Base-by-base conservation (phyloP, 1,284 basidiomycete genomes). In the Neonothopanus nambi region DNA sequence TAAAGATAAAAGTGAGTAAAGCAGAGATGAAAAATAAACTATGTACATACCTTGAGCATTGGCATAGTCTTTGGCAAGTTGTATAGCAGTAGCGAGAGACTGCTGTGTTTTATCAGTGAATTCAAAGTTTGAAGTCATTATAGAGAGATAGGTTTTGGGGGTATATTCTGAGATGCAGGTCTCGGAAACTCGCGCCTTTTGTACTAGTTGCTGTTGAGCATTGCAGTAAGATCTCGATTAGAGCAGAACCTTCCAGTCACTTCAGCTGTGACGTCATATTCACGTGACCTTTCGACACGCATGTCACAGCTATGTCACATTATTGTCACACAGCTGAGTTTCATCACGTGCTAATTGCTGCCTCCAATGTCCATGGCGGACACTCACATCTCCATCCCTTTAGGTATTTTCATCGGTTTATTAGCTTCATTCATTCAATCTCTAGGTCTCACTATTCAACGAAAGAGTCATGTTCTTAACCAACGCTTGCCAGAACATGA, bases 391-490 rank as follows among this genome's bases (percentile, higher is more conserved):
- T 76, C 75, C 45, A 78, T 78, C 61, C 69, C 74, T 50, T 64
- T 76, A 40, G 76, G 75, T 37, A 79, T 80, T 41, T 57, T 71
- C 55, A 71, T 96, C 56, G 95, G 95, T 28, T 81, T 98, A 26
- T 66, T 94, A 13, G 91, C 93, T 21, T 94, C 91, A 24, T 95
- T 93, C 67, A 78, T 98, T 21, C 95, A 98, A 71, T 93, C 90
- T 23, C 78, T 97, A 2, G 93, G 95, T 15, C 80, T 98, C 36
- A 97, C 95, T 24, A 88, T 98, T 57, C 95, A 98, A 69, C 85
- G 95, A 59, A 95, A 96, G 76, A 95, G 92, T 62, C 95, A 98
- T 78, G 82, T 98, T 36, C 74, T 90, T 56, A 93, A 97, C 66
- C 89, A 94, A 61, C 71, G 75, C 3, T 75, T 89, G 9, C 87